phyloP scores from a whole-genome alignment of 495 filamentous ascomycete species.

The Tuber melanosporum region DNA sequence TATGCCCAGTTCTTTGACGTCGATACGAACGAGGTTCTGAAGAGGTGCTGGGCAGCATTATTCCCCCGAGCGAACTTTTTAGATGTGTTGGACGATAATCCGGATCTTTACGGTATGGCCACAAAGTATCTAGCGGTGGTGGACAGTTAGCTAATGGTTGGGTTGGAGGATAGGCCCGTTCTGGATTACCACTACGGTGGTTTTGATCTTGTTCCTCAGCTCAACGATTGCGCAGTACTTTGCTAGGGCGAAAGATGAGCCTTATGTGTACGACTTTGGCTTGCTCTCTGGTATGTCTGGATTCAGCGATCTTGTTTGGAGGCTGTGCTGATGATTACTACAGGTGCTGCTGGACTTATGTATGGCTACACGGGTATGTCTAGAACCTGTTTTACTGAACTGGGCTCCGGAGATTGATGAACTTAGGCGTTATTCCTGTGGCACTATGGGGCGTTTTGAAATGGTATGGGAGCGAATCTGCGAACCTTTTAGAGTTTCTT shows the following conservation, averaged over 20 bases:
- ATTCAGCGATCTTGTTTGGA: not conserved
- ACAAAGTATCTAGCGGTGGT: not conserved
- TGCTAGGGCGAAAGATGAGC: conserved; percentile 53
- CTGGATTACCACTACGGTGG: conserved; percentile 97
- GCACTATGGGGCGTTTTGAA: conserved; percentile 80
- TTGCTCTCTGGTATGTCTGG: conserved; percentile 77
- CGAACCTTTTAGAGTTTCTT: conserved; percentile 88
- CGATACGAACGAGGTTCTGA: conserved; percentile 78
- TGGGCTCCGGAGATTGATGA: not conserved
- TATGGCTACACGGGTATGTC: conserved; percentile 81
- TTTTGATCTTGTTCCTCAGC: conserved; percentile 88
- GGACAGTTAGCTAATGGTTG: not conserved
- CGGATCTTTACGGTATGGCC: conserved; percentile 71
- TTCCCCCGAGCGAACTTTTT: conserved; percentile 91
- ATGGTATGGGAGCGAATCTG: conserved; percentile 86
- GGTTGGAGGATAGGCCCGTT: conserved; percentile 56
- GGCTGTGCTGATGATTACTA: not conserved
- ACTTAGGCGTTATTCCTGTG: conserved; percentile 56
- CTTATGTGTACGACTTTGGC: conserved; percentile 80
- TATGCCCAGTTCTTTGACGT: conserved; percentile 98
- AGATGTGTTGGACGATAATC: conserved; percentile 93
- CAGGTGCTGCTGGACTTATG: conserved; percentile 48
- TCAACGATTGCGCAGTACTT: conserved; percentile 91
- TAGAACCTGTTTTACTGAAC: not conserved
- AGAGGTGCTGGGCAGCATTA: conserved; percentile 73